A percentile compares a stretch with the other conserved stretches of the same genome.
phyloP scores from a whole-genome alignment of 2,329 filamentous ascomycete genomes.

The Epichloe elymi region DNA sequence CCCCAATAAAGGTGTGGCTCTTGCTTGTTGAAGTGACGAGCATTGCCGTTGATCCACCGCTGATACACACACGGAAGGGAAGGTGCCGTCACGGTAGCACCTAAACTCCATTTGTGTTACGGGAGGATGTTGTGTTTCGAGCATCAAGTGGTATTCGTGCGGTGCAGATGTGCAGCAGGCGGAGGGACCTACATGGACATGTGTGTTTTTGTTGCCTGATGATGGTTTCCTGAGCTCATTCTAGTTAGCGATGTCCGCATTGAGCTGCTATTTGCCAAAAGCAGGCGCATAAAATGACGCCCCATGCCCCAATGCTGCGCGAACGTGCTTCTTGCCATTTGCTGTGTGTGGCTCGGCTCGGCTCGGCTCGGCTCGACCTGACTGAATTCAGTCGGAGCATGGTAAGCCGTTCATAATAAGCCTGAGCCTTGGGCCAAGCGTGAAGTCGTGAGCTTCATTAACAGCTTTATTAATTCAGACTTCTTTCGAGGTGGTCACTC shows the following conservation, averaged over 20 bases:
- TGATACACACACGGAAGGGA: too few species aligned
- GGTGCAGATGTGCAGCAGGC: neutral
- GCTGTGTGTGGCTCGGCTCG: neutral
- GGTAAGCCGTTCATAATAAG: too few species aligned
- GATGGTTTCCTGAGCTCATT: neutral
- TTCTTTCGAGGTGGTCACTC: neutral
- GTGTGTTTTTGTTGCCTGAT: neutral
- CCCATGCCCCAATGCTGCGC: neutral
- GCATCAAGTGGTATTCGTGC: neutral
- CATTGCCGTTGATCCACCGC: too few species aligned
- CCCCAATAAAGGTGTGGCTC: too few species aligned
- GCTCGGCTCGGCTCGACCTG: too few species aligned
- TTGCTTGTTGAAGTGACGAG: too few species aligned
- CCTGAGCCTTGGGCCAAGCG: too few species aligned
- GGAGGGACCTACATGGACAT: neutral
- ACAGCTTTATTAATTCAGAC: neutral
- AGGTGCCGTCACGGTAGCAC: neutral
- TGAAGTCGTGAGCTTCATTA: too few species aligned
- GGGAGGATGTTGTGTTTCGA: neutral
- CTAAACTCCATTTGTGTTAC: neutral
- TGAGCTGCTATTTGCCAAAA: neutral
- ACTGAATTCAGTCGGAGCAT: too few species aligned
- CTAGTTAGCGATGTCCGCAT: neutral
- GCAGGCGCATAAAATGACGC: neutral
- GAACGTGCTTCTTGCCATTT: neutral